These are phyloP conservation scores for Aspergillus pseudonomiae DNA, from an alignment of 2,329 filamentous ascomycete species.

Conservation along the genomic window DNA sequence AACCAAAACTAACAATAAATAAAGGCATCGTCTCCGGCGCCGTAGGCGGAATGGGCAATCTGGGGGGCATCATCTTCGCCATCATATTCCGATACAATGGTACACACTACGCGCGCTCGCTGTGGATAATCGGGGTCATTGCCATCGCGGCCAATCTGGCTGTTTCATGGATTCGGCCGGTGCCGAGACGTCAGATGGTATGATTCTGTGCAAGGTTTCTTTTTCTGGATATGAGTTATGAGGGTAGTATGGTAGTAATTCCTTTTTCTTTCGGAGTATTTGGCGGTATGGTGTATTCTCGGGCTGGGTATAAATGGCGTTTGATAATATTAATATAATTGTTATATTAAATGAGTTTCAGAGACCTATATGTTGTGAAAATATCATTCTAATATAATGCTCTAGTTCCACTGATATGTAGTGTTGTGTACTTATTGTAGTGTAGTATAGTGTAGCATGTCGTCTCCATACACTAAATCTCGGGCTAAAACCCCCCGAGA, in stretches of 20 bases:
- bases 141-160: constrained; percentile 69
- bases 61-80: constrained; percentile 83
- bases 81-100: constrained; percentile 79
- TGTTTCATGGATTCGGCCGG: constrained; percentile 65
- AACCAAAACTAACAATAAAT: constrained; percentile 4
- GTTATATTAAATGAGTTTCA: too few relatives aligned
- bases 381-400: too few relatives aligned
- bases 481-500: constrained; percentile 31
- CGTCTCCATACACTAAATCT: too few relatives aligned
- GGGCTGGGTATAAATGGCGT: too few relatives aligned
- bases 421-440: too few relatives aligned
- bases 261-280: background rate
- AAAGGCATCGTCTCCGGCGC: constrained; percentile 69
- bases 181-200: constrained; percentile 55
- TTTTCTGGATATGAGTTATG: background rate
- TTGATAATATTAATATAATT: too few relatives aligned
- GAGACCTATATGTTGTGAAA: too few relatives aligned
- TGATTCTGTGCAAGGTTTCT: background rate
- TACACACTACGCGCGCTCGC: constrained; percentile 66
- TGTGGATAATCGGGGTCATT: constrained; percentile 83
- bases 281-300: too few relatives aligned
- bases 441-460: too few relatives aligned
- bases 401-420: too few relatives aligned
- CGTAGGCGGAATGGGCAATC: constrained; percentile 78
- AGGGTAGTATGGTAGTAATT: background rate